Percentiles rank a stretch among this genome's conserved stretches.
phyloP scores from a whole-genome alignment of 371 early-diverging fungal genomes.

The Capillidium rhysosporum region DNA sequence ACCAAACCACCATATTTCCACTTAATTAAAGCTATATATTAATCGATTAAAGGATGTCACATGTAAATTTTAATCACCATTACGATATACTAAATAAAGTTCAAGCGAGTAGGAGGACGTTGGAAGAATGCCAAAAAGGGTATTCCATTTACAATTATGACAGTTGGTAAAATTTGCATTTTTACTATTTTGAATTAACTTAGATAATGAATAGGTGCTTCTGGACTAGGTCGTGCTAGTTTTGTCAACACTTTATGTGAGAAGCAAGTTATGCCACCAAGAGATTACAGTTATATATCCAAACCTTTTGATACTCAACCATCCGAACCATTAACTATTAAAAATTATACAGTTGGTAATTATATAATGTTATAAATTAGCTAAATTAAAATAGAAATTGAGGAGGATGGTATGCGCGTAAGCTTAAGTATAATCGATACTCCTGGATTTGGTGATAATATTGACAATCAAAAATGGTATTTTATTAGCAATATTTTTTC shows the following conservation, averaged over 20 bases:
- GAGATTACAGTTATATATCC: constrained; percentile 18
- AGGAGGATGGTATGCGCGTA: constrained; percentile 84
- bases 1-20: no score
- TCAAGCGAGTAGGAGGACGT: constrained; percentile 25
- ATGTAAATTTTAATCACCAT: not conserved
- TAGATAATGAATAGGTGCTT: constrained; percentile 33
- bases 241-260: constrained; percentile 96
- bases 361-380: not conserved
- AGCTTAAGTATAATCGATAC: constrained; percentile 84
- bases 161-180: constrained; percentile 49
- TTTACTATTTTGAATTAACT: not conserved
- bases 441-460: constrained; percentile 92
- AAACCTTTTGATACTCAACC: constrained; percentile 2
- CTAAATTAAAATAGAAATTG: constrained; percentile 44
- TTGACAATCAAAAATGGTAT: constrained; percentile 57
- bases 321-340: constrained; percentile 1
- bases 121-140: constrained; percentile 93
- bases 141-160: constrained; percentile 89
- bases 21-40: no score
- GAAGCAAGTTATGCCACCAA: constrained; percentile 38
- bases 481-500: not conserved
- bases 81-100: no score
- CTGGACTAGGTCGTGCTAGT: constrained; percentile 95
- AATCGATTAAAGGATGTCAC: no score
- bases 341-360: constrained; percentile 4